Evolutionary conservation across 306 rosid genomes (phyloP), one percentile per base, ranked within the genome.

Genomic region (Glycyrrhiza uralensis): DNA sequence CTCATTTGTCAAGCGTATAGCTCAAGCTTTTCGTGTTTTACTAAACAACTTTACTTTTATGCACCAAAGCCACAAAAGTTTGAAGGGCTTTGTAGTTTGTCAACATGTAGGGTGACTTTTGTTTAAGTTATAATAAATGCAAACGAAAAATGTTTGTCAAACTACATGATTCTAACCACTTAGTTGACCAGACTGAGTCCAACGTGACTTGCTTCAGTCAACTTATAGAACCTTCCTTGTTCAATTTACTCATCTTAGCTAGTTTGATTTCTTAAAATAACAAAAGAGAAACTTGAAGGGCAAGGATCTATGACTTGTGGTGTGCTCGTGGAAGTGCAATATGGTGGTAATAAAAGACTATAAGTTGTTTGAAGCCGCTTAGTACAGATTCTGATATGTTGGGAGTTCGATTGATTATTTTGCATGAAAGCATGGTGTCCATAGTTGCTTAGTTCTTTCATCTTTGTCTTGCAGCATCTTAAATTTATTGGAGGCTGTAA

Each of bases 141-240:
- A 4, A 30, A 54, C 2, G n/a, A 36, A 18, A 61, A 23, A 24
- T 19, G 47, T 44, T 50, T 77, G 12, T 42, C 59, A 38, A 75
- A 58, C 58, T 38, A 12, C 44, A 4, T 57, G 13, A 15, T 18
- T 57, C 47, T 49, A 24, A 38, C 69, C 33, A 4, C 72, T 50
- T 1, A 9, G 64, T 78, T 68, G 84, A 65, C 70, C 72, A 39
- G 87, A 81, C 74, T 26, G 41, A 13, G 69, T 55, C 82, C 38
- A 45, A 44, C 28, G 6, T 64, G 84, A 65, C 71, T 70, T 49
- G 69, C 58, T 35, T 63, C 3, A 58, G 78, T 72, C 79, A 83
- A 66, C 73, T 52, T 36, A 2, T 22, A 66, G 51, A 45, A 46
- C 56, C 54, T 64, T 58, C 41, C 60, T 60, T 56, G 66, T 32